Conservation (phyloP, 257 asterid genomes). For the Gentiana straminea region DNA sequence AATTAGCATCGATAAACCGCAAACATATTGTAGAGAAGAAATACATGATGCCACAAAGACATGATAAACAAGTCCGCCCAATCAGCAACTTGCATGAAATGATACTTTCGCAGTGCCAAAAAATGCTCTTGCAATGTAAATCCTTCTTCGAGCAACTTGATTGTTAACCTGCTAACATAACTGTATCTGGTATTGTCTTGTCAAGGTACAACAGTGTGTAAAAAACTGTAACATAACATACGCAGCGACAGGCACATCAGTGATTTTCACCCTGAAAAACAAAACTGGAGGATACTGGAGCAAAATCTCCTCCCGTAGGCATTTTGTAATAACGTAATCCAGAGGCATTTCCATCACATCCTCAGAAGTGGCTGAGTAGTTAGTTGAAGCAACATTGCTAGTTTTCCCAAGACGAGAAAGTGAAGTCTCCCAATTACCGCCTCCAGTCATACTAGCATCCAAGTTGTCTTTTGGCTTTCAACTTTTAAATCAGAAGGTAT, state of each 20-base stretch:
- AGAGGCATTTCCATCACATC: conserved; percentile 67
- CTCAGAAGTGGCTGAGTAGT: conserved; percentile 30
- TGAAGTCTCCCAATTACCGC: conserved; percentile 77
- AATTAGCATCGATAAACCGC: conserved; percentile 6
- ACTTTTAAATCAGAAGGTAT: conserved; percentile 25
- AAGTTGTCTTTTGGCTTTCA: conserved; percentile 13
- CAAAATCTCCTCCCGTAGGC: conserved; percentile 68
- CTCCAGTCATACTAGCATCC: conserved; percentile 37
- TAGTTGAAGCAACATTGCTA: conserved; percentile 21
- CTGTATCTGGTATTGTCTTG: conserved; percentile 48
- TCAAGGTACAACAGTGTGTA: too few relatives aligned
- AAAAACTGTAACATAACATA: too few relatives aligned
- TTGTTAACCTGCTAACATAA: conserved; percentile 76
- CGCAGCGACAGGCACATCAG: too few relatives aligned
- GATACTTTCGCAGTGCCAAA: conserved; percentile 67
- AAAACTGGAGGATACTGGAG: conserved; percentile 81
- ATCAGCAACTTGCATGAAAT: conserved; percentile 95
- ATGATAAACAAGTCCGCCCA: conserved; percentile 94
- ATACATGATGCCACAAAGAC: conserved; percentile 78
- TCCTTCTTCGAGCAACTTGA: conserved; percentile 81
- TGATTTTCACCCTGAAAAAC: too few relatives aligned
- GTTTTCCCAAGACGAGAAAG: conserved; percentile 48
- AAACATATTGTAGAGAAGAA: conserved; percentile 17
- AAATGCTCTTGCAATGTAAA: conserved; percentile 85
- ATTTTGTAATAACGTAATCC: conserved; percentile 78